Evolutionary conservation across 2,329 filamentous ascomycete genomes (phyloP).

Genomic region (Aspergillus amoenus): DNA sequence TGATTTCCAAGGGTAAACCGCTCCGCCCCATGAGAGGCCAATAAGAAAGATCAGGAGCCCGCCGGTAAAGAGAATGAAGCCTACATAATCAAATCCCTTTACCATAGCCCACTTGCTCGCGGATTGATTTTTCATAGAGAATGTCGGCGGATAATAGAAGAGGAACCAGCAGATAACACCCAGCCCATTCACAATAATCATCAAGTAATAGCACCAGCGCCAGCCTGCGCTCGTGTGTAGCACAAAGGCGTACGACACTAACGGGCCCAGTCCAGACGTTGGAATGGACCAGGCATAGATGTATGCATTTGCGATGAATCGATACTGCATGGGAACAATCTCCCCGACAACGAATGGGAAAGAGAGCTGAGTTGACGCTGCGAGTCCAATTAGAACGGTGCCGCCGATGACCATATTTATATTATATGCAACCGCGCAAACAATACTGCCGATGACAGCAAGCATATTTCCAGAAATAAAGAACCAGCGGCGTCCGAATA

Average conservation of each 20-base stretch:
- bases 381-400: slow-evolving; percentile 39
- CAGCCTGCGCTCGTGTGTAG: not conserved
- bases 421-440: not conserved
- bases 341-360: slow-evolving; percentile 38
- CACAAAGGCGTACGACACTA: not conserved
- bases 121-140: not conserved
- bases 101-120: not conserved
- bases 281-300: not conserved
- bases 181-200: not conserved
- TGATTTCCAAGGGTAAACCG: slow-evolving; percentile 6
- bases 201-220: not conserved
- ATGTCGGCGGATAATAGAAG: not conserved
- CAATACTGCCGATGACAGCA: not conserved
- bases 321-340: not conserved
- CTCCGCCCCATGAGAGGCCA: slow-evolving; percentile 34
- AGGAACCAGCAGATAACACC: not conserved
- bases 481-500: slow-evolving; percentile 39
- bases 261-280: not conserved
- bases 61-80: slow-evolving; percentile 44
- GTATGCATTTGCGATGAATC: not conserved
- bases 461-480: slow-evolving; percentile 18
- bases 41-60: slow-evolving; percentile 47
- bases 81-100: slow-evolving; percentile 23
- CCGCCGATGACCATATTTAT: slow-evolving; percentile 40
- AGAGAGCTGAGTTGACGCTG: slow-evolving; percentile 37